These are phyloP conservation scores for Tricholomella constricta DNA, from an alignment of 768 basidiomycete species.

Conservation along the genomic window DNA sequence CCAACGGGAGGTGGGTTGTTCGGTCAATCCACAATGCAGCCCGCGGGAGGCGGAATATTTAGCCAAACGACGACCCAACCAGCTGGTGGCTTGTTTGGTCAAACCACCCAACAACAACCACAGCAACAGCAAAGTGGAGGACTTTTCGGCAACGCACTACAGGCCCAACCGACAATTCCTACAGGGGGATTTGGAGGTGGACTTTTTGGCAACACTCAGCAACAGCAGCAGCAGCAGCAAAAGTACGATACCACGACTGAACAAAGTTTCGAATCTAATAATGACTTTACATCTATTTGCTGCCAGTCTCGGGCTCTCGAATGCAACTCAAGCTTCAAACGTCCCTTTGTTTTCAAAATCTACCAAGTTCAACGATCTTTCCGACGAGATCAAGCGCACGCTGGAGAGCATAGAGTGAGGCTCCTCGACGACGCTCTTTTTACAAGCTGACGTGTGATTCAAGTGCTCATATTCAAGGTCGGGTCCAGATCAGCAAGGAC, in stretches of 20 bases:
- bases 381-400: constrained; percentile 63
- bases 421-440: background rate
- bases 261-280: background rate
- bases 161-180: constrained; percentile 33
- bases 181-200: constrained; percentile 30
- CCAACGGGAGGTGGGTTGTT: constrained; percentile 28
- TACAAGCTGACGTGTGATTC: constrained; percentile 2
- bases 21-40: constrained; percentile 22
- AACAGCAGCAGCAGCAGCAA: constrained; percentile 31
- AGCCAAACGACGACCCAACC: constrained; percentile 21
- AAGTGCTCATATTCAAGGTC: constrained; percentile 74
- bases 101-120: constrained; percentile 8
- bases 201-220: constrained; percentile 34
- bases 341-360: constrained; percentile 49
- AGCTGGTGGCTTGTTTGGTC: constrained; percentile 7
- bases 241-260: constrained; percentile 22
- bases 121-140: constrained; percentile 26
- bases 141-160: constrained; percentile 27
- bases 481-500: constrained; percentile 79
- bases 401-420: constrained; percentile 75
- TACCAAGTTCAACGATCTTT: constrained; percentile 84
- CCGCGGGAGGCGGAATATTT: constrained; percentile 20
- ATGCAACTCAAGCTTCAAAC: constrained; percentile 21
- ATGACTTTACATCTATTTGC: background rate
- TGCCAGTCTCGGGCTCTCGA: constrained; percentile 4